These are phyloP conservation scores for Xylaria castorea DNA, from an alignment of 495 filamentous ascomycete species.

Conservation along the genomic window DNA sequence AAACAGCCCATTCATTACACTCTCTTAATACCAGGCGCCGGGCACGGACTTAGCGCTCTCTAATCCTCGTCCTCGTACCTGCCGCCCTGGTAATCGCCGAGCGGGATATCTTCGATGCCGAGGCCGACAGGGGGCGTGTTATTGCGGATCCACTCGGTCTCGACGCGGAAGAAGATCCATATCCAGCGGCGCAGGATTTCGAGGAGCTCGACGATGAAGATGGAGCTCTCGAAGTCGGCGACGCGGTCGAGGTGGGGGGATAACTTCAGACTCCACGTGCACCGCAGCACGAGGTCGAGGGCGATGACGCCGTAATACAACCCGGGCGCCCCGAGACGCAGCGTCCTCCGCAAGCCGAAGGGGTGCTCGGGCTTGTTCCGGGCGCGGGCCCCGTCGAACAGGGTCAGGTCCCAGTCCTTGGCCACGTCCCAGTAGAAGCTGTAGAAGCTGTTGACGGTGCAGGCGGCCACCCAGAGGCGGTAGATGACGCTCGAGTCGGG, in stretches of 20 bases:
- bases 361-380: slow-evolving; percentile 67
- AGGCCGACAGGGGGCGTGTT: slow-evolving; percentile 38
- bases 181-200: slow-evolving; percentile 91
- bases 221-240: slow-evolving; percentile 79
- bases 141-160: slow-evolving; percentile 82
- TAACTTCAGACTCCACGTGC: slow-evolving; percentile 89
- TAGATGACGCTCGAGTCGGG: slow-evolving; percentile 52
- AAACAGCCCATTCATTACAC: background rate
- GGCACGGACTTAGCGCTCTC: slow-evolving; percentile 10
- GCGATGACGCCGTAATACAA: slow-evolving; percentile 82
- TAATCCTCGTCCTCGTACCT: slow-evolving; percentile 53
- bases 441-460: slow-evolving; percentile 83
- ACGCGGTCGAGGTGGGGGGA: slow-evolving; percentile 79
- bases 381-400: slow-evolving; percentile 64
- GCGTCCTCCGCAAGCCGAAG: slow-evolving; percentile 76
- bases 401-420: slow-evolving; percentile 93
- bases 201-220: slow-evolving; percentile 85
- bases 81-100: slow-evolving; percentile 51
- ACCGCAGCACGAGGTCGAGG: slow-evolving; percentile 80
- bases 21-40: slow-evolving; percentile 1
- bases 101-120: slow-evolving; percentile 51
- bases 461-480: slow-evolving; percentile 63
- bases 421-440: slow-evolving; percentile 98
- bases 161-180: slow-evolving; percentile 95
- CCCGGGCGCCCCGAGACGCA: slow-evolving; percentile 70